Base-by-base conservation (phyloP, 2,329 filamentous ascomycete species). In the Aspergillus japonicus region DNA sequence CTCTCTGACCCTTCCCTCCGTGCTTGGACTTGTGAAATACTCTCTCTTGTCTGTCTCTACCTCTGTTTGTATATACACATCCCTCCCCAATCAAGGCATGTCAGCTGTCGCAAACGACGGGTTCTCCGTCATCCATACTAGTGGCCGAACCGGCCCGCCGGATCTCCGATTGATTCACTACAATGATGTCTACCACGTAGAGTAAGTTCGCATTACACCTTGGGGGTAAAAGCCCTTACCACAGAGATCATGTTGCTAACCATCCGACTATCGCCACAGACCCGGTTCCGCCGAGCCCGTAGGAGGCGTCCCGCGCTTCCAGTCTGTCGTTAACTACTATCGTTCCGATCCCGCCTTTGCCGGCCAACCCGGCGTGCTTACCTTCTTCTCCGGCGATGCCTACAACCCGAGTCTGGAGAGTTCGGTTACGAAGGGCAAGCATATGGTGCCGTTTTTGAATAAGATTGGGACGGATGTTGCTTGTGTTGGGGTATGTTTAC, bases 181-280 rank as follows among this genome's bases (percentile, higher is more conserved):
- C 82, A 96, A 96, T 76, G 92, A 97, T 77, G 92, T 96, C 61
- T 96, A 96, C 75, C 93, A 96, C 69, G 85, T 96, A 56, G 92
- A 96, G 75, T 80, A 74, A 61, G 72, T 67, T 35, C 8, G 24
- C 35, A 10, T 44, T 10, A 5, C 39, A 26, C 6, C 7, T 26
- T 26, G 24, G 24, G 24, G 7, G 24, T 7, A 26, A 6, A 6
- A 26, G 4, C 7, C 4, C 16, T n/a, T 35, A 11, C 16, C 39
- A 44, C 14, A 44, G 16, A n/a, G 3, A 44, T 2, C 5, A 19
- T 29, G 35, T 44, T 7, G 26, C 24, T 35, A 35, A n/a, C 7
- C 19, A 44, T 19, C 7, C 0, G n/a, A 12, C 11, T 2, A 7
- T 19, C 19, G 8, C 47, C 10, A 48, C 2, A 81, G 82, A 79